Percentiles rank a stretch among this genome's conserved stretches.
These are phyloP conservation scores for Paramecium tetraurelia DNA, from an alignment of 73 alveolate genomes.

Conservation along the genomic window DNA sequence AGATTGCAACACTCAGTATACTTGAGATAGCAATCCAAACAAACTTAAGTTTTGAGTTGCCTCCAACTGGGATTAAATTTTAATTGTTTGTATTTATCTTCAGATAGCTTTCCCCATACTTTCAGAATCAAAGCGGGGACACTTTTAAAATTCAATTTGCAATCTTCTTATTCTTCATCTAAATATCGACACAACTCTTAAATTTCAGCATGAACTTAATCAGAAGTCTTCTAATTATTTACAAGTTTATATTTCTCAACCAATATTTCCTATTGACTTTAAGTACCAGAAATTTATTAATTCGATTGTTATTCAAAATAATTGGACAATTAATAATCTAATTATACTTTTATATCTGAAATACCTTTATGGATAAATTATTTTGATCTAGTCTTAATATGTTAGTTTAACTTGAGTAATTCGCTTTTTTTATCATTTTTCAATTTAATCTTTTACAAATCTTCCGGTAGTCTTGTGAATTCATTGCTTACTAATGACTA, in stretches of 20 bases:
- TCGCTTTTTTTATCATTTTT: constrained; percentile 35
- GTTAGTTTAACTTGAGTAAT: constrained; percentile 6
- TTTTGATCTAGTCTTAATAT: constrained; percentile 19
- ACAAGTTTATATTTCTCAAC: constrained; percentile 22
- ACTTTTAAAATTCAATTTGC: constrained; percentile 32
- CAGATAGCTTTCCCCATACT: constrained; percentile 57
- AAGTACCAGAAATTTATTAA: not conserved
- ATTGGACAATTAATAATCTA: constrained; percentile 5
- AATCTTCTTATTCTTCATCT: constrained; percentile 57
- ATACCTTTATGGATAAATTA: not conserved
- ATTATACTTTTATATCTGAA: not conserved
- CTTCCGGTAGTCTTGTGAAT: constrained; percentile 52
- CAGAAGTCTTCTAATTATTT: not conserved
- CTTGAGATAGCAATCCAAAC: constrained; percentile 17
- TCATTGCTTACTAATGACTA: constrained; percentile 24
- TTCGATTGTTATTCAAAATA: not conserved
- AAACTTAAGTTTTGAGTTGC: constrained; percentile 12
- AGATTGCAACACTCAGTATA: constrained; percentile 6
- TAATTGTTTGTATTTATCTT: not conserved
- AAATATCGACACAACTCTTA: constrained; percentile 47
- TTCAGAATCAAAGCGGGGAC: constrained; percentile 58
- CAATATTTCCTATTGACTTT: constrained; percentile 1
- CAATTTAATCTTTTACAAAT: not conserved
- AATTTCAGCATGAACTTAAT: constrained; percentile 39
- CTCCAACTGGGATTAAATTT: constrained; percentile 28